phyloP scores from a whole-genome alignment of 2,329 filamentous ascomycete species.

The Metarhizium rileyi region DNA sequence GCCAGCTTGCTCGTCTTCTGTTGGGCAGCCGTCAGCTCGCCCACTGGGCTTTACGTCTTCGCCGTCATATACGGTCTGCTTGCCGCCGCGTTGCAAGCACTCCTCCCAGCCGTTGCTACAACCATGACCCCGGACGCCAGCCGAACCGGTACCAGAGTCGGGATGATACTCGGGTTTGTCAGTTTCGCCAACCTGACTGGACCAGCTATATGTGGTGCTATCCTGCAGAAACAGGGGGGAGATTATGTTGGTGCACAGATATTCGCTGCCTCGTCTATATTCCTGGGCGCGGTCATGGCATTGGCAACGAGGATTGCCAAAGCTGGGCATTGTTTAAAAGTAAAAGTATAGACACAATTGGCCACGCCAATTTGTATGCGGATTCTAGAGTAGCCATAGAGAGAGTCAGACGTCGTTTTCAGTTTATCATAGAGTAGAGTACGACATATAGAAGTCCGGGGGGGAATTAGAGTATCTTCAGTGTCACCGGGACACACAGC shows the following conservation, averaged over 20 bases:
- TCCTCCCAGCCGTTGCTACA: conserved; percentile 52
- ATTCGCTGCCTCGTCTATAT: conserved; percentile 14
- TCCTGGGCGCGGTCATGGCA: conserved; percentile 14
- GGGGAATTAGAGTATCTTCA: no score
- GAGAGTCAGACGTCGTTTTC: no score
- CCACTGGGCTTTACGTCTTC: conserved; percentile 49
- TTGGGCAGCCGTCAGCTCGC: conserved; percentile 47
- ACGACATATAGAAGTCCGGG: no score
- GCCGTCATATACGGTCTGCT: conserved; percentile 51
- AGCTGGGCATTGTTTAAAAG: neutral
- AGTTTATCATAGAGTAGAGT: no score
- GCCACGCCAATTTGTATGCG: no score
- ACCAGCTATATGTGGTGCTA: conserved; percentile 40
- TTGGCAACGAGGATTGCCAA: conserved; percentile 2
- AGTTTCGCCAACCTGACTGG: conserved; percentile 44
- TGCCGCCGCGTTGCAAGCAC: conserved; percentile 50
- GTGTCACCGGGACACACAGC: no score
- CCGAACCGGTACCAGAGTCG: conserved; percentile 44
- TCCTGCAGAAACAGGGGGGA: conserved; percentile 13
- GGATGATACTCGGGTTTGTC: conserved; percentile 48
- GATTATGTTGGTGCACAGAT: conserved; percentile 15
- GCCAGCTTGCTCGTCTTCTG: conserved; percentile 37
- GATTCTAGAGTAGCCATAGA: neutral
- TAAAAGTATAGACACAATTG: neutral
- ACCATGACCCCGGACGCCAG: conserved; percentile 42